Percentiles rank a stretch among this genome's conserved stretches.
Evolutionary conservation across 2,329 filamentous ascomycete species (phyloP).

Genomic region (Aspergillus ochraceoroseus): DNA sequence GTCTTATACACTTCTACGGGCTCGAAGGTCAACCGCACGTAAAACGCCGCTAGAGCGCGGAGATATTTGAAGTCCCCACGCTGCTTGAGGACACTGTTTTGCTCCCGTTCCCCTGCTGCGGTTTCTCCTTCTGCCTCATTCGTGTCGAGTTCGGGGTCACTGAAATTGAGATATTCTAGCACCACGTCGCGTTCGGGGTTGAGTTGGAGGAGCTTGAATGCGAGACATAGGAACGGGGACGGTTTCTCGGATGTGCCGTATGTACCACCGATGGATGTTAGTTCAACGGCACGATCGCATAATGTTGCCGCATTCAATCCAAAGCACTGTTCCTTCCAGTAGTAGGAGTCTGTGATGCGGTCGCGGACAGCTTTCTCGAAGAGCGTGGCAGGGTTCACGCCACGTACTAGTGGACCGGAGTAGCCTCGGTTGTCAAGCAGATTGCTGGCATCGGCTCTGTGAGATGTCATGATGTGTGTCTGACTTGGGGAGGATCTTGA

Average conservation of each 20-base stretch:
- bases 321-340: slow-evolving; percentile 99
- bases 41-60: slow-evolving; percentile 83
- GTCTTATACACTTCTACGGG: slow-evolving; percentile 73
- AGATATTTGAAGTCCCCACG: slow-evolving; percentile 65
- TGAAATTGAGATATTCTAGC: slow-evolving; percentile 70
- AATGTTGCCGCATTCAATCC: slow-evolving; percentile 77
- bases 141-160: slow-evolving; percentile 60
- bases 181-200: slow-evolving; percentile 74
- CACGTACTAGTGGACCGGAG: slow-evolving; percentile 69
- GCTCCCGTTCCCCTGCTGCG: slow-evolving; percentile 21
- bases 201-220: slow-evolving; percentile 90
- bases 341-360: slow-evolving; percentile 90
- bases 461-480: slow-evolving; percentile 43
- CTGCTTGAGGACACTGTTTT: slow-evolving; percentile 32
- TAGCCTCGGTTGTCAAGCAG: slow-evolving; percentile 89
- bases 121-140: slow-evolving; percentile 26
- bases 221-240: slow-evolving; percentile 83
- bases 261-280: slow-evolving; percentile 81
- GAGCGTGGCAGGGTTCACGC: slow-evolving; percentile 89
- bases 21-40: slow-evolving; percentile 80
- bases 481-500: slow-evolving; percentile 45
- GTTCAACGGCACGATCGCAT: slow-evolving; percentile 81
- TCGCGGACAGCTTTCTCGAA: slow-evolving; percentile 95
- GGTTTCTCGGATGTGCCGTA: slow-evolving; percentile 80
- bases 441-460: slow-evolving; percentile 70